Evolutionary conservation across 2,329 filamentous ascomycete species (phyloP).

Genomic region (Calonectria crousiana): DNA sequence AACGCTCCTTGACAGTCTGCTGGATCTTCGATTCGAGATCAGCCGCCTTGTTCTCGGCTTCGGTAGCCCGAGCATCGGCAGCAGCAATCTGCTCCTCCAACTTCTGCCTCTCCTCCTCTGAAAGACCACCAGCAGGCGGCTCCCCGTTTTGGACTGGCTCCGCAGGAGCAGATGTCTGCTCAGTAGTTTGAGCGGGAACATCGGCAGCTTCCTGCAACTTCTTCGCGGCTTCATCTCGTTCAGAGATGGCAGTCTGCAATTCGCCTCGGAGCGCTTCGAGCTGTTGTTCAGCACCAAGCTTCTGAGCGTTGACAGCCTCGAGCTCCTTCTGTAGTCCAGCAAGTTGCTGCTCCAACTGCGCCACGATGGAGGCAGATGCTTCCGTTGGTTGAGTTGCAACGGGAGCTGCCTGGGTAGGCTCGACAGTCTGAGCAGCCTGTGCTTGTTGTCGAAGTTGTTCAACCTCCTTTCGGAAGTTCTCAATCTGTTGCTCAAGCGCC

Average conservation of each 20-base stretch:
- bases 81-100: constrained; percentile 73
- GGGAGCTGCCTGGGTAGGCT: constrained; percentile 53
- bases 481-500: constrained; percentile 57
- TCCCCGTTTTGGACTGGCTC: constrained; percentile 30
- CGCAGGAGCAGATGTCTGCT: constrained; percentile 27
- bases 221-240: constrained; percentile 72
- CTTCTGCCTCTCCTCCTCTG: constrained; percentile 70
- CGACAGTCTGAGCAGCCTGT: constrained; percentile 52
- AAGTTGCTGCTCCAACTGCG: constrained; percentile 64
- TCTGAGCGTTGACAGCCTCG: constrained; percentile 74
- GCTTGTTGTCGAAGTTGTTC: constrained; percentile 53
- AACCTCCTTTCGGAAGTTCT: constrained; percentile 57
- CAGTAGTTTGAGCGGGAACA: constrained; percentile 50
- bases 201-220: constrained; percentile 53
- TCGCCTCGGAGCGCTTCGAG: constrained; percentile 67
- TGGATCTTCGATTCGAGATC: constrained; percentile 74
- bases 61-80: constrained; percentile 72
- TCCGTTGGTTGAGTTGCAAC: constrained; percentile 50
- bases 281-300: constrained; percentile 75
- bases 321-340: constrained; percentile 69
- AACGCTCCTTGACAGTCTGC: constrained; percentile 72
- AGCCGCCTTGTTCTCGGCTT: constrained; percentile 73
- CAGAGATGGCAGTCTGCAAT: constrained; percentile 70
- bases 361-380: constrained; percentile 57
- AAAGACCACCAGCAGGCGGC: constrained; percentile 45